Conservation (phyloP, 1,139 yeast genomes). For the Suhomyces taliae region DNA sequence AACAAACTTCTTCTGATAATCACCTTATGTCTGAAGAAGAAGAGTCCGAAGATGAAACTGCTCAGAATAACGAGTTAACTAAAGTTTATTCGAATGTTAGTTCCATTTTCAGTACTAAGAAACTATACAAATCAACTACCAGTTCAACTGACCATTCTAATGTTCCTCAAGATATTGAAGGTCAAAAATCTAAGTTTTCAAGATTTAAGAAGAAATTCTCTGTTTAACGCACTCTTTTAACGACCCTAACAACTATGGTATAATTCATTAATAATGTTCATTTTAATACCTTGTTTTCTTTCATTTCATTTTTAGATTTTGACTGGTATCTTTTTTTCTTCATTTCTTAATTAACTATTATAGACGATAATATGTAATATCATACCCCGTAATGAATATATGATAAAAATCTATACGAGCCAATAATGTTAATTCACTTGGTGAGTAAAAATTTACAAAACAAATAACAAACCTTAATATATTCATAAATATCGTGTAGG, state of each 20-base stretch:
- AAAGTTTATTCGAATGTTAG: slow-evolving; percentile 23
- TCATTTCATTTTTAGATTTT: slow-evolving; percentile 1
- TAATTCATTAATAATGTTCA: too few relatives aligned
- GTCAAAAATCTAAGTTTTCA: slow-evolving; percentile 4
- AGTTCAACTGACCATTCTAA: not conserved
- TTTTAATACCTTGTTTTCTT: not conserved
- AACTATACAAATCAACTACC: slow-evolving; percentile 2
- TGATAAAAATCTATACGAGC: not conserved
- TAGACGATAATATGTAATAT: not conserved
- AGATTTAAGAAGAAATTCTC: slow-evolving; percentile 14
- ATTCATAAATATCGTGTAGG: too few relatives aligned
- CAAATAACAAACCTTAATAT: too few relatives aligned
- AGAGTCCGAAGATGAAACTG: slow-evolving; percentile 6
- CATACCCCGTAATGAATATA: too few relatives aligned
- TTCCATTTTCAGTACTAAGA: slow-evolving; percentile 22
- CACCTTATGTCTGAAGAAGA: not conserved
- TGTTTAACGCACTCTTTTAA: not conserved
- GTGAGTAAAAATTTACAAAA: too few relatives aligned
- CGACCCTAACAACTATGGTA: too few relatives aligned
- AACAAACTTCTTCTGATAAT: too few relatives aligned
- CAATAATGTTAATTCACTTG: too few relatives aligned
- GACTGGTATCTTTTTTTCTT: too few relatives aligned
- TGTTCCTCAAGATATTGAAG: not conserved
- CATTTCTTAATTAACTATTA: too few relatives aligned
- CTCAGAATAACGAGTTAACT: slow-evolving; percentile 8